Conservation (phyloP, 2,329 filamentous ascomycete species). For the Fusarium oxysporum region DNA sequence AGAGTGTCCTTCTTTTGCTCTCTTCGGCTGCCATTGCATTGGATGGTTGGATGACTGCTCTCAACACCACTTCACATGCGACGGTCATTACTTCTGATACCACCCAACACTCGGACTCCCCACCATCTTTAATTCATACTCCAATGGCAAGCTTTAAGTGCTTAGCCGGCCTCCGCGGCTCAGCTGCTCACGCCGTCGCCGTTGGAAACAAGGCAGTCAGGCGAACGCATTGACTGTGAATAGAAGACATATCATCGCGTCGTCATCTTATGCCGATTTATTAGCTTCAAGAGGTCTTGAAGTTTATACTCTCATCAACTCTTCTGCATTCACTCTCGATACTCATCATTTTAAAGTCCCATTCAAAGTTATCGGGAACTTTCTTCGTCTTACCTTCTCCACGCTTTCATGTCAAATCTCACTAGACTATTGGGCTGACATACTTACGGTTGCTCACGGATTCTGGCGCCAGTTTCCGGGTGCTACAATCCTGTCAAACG, state of each 20-base stretch:
- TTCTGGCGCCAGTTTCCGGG: constrained; percentile 16
- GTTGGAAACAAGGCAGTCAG: constrained; percentile 19
- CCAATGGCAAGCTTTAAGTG: constrained; percentile 21
- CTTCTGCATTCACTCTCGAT: not conserved
- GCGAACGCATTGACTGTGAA: not conserved
- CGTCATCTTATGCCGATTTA: constrained; percentile 8
- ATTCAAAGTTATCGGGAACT: not conserved
- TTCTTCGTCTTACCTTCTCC: constrained; percentile 25
- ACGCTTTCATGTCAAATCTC: constrained; percentile 5
- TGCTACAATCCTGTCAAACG: constrained; percentile 23
- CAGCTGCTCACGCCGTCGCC: constrained; percentile 9
- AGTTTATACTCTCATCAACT: not conserved
- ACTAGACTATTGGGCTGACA: not conserved
- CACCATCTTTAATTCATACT: constrained; percentile 16
- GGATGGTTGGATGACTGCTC: constrained; percentile 10
- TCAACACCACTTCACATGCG: constrained; percentile 25
- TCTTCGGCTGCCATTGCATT: not conserved
- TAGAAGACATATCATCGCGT: constrained; percentile 1
- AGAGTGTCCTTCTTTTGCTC: not conserved
- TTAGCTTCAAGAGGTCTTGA: constrained; percentile 30
- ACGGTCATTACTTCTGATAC: constrained; percentile 11
- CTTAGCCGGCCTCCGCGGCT: constrained; percentile 24
- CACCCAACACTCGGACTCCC: constrained; percentile 11
- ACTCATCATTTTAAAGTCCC: not conserved
- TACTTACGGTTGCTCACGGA: constrained; percentile 15